Percentiles rank a stretch among this genome's conserved stretches.
phyloP scores from a whole-genome alignment of 139 green algal species.

The Limnomonas spitsbergensis region DNA sequence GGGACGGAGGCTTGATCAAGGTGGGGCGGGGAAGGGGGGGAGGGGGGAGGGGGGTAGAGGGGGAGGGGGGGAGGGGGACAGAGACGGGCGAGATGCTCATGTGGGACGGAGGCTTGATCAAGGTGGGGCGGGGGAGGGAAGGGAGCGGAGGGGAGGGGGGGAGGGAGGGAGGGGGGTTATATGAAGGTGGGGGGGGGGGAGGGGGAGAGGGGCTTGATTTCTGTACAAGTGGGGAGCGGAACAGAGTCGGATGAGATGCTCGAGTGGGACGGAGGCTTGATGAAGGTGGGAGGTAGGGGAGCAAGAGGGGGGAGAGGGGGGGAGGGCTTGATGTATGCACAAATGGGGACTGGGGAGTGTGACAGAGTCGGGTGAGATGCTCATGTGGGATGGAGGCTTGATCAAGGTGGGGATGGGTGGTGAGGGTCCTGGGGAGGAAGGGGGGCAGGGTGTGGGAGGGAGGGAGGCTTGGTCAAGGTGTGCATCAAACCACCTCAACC shows the following conservation, averaged over 20 bases:
- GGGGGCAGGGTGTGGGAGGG: no score
- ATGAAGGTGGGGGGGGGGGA: constrained; percentile 64
- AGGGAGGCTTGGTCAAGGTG: constrained; percentile 74
- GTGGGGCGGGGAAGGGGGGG: background rate
- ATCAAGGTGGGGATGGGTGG: constrained; percentile 71
- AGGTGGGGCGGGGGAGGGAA: constrained; percentile 27
- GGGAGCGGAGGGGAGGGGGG: constrained; percentile 19
- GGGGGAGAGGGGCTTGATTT: constrained; percentile 66
- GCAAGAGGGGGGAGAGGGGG: constrained; percentile 32
- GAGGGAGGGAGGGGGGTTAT: no score
- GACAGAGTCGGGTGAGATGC: constrained; percentile 64
- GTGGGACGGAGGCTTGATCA: constrained; percentile 80
- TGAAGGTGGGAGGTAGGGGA: constrained; percentile 48
- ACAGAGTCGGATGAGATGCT: constrained; percentile 66
- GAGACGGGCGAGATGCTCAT: constrained; percentile 70
- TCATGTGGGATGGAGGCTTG: constrained; percentile 77
- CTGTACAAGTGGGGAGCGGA: no score
- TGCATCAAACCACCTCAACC: background rate
- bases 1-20: constrained; percentile 80
- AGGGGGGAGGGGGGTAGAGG: constrained; percentile 32
- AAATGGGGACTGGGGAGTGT: constrained; percentile 36
- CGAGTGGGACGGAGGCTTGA: constrained; percentile 76
- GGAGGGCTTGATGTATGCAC: no score
- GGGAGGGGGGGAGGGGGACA: constrained; percentile 68
- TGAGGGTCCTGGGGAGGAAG: no score